Percentiles rank a stretch among this genome's conserved stretches.
phyloP scores from a whole-genome alignment of 148 eudicot species.

The Cornus controversa region DNA sequence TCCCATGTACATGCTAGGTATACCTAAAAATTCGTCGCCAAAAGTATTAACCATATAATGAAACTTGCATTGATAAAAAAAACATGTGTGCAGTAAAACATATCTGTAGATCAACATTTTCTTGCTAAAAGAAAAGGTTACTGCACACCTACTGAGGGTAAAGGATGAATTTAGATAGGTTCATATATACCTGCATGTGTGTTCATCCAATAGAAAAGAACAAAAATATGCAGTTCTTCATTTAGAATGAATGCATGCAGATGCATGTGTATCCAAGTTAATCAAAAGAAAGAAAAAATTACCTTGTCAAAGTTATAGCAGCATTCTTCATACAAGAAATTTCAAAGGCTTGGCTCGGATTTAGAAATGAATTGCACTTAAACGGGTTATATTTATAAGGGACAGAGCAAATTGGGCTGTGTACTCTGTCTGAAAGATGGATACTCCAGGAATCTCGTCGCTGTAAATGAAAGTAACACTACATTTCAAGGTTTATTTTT shows the following conservation, averaged over 20 bases:
- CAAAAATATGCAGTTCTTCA: background rate
- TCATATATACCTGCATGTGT: background rate
- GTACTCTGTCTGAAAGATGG: conserved; percentile 36
- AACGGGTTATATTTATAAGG: conserved; percentile 36
- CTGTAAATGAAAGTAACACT: conserved; percentile 34
- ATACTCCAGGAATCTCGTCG: conserved; percentile 48
- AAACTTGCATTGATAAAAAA: background rate
- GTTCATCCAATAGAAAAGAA: background rate
- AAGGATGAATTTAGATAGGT: background rate
- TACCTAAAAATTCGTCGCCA: background rate
- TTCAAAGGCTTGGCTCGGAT: conserved; percentile 41
- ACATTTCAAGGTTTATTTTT: background rate
- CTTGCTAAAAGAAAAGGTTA: background rate
- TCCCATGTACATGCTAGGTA: background rate
- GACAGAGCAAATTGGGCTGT: conserved; percentile 33
- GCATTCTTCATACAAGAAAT: conserved; percentile 49
- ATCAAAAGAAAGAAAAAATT: conserved; percentile 13
- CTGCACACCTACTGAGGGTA: background rate
- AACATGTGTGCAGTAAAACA: background rate
- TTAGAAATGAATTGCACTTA: conserved; percentile 52
- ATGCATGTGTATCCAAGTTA: background rate
- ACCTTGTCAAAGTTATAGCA: conserved; percentile 62
- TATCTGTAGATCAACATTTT: too few species aligned
- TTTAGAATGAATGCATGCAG: background rate
- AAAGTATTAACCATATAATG: too few species aligned